These are phyloP conservation scores for Zasmidium angulare DNA, from an alignment of 2,329 filamentous ascomycete species.

Conservation along the genomic window DNA sequence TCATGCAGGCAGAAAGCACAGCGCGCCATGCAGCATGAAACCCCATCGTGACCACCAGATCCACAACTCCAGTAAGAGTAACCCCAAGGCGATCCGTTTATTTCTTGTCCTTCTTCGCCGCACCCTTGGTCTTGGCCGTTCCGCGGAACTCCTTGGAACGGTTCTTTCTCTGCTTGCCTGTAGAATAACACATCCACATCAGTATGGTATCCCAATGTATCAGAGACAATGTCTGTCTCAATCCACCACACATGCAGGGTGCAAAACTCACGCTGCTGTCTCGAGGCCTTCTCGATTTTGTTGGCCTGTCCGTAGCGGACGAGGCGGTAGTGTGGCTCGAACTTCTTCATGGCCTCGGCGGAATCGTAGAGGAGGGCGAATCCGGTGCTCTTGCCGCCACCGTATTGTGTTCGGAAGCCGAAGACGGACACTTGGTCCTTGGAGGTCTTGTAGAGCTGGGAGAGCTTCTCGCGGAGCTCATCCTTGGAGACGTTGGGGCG, in stretches of 20 bases:
- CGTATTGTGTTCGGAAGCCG: slow-evolving; percentile 96
- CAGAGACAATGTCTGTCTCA: slow-evolving; percentile 1
- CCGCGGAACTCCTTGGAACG: slow-evolving; percentile 97
- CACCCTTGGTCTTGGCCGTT: slow-evolving; percentile 97
- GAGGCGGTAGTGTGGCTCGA: slow-evolving; percentile 97
- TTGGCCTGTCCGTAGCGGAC: slow-evolving; percentile 86
- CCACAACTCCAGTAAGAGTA: slow-evolving; percentile 15
- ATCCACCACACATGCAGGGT: slow-evolving; percentile 17
- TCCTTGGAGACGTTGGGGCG: slow-evolving; percentile 99
- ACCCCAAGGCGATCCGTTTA: slow-evolving; percentile 27
- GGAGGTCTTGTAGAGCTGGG: slow-evolving; percentile 94
- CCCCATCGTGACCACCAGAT: slow-evolving; percentile 12
- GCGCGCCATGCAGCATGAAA: slow-evolving; percentile 19
- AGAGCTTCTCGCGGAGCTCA: slow-evolving; percentile 93
- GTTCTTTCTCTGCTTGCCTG: slow-evolving; percentile 99
- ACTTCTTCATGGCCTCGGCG: slow-evolving; percentile 98
- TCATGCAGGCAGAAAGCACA: slow-evolving; percentile 22
- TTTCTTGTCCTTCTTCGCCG: slow-evolving; percentile 82
- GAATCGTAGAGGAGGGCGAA: slow-evolving; percentile 99
- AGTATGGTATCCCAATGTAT: slow-evolving; percentile 13
- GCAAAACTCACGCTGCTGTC: slow-evolving; percentile 91
- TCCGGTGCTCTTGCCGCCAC: slow-evolving; percentile 99
- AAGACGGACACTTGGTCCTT: slow-evolving; percentile 98
- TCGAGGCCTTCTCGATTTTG: slow-evolving; percentile 96
- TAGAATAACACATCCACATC: slow-evolving; percentile 31